These are phyloP conservation scores for Malus orientalis DNA, from an alignment of 306 rosid genomes.

Conservation along the genomic window DNA sequence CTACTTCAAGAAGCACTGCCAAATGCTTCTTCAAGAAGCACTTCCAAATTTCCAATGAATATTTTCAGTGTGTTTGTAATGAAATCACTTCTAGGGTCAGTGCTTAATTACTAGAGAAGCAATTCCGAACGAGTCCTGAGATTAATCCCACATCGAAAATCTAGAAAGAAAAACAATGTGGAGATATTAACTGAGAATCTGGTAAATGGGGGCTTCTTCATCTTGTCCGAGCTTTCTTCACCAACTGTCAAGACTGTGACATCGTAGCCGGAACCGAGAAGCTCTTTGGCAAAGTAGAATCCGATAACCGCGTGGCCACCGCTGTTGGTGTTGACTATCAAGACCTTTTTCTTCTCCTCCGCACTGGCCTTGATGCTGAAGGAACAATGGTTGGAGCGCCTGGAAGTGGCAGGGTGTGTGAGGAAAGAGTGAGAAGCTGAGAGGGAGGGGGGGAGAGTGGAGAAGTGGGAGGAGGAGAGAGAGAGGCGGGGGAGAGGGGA, in stretches of 20 bases:
- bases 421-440: conserved; percentile 35
- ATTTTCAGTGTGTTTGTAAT: not conserved
- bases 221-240: conserved; percentile 74
- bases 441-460: conserved; percentile 34
- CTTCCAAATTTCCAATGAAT: not conserved
- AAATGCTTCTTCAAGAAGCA: not conserved
- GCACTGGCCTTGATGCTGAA: conserved; percentile 41
- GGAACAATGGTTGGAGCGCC: conserved; percentile 26
- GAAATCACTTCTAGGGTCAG: not conserved
- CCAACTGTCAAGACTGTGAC: conserved; percentile 83
- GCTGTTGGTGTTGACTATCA: conserved; percentile 71
- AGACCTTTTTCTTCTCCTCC: conserved; percentile 60
- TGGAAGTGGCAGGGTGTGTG: conserved; percentile 25
- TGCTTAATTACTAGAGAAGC: too few relatives aligned
- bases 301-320: conserved; percentile 91
- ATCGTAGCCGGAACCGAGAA: conserved; percentile 66
- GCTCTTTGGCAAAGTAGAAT: conserved; percentile 80
- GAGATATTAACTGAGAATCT: conserved; percentile 60
- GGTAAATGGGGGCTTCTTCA: conserved; percentile 86
- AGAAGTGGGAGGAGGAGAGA: conserved; percentile 36
- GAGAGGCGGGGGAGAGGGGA: conserved; percentile 39
- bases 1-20: too few relatives aligned
- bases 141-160: conserved; percentile 5
- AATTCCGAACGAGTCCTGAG: not conserved
- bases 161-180: not conserved